Base-by-base conservation (phyloP, 495 filamentous ascomycete species). In the Saxophila tyrrhenica region DNA sequence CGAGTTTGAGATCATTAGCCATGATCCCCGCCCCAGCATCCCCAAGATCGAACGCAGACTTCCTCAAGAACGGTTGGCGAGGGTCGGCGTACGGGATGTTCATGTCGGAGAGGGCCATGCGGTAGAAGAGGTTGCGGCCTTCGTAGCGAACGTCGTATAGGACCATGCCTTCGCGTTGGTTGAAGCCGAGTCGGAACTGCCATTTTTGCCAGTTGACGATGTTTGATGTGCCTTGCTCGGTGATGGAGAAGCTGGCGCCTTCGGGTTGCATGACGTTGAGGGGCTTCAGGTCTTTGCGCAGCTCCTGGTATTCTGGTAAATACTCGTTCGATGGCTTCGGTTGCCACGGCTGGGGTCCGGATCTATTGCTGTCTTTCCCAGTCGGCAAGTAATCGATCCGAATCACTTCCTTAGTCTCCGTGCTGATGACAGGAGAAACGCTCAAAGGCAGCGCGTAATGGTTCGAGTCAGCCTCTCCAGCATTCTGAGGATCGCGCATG, bases 391-490 rank as follows among this genome's bases (percentile, higher is more conserved):
- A 64, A 72, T 83, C 66, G 63, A 80, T 71, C 60, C 85, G 62
- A 61, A 81, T 78, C 2, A 94, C 76, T 50, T 82, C 74, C 64
- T 75, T 75, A 1, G 77, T 80, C 23, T 76, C 72, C 0, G 77
- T 78, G 61, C 82, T 79, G 39, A 94, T 73, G 19, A 92, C 85
- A 0, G 88, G 87, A 3, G 83, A 89, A 59, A 92, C 84, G 32
- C 81, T 75, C 48, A 89, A 75, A 0, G 88, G 88, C 32, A 86
- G 75, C 0, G 86, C 80, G 65, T 94, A 94, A 59, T 91, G 84
- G 63, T 89, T 90, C 45, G 75, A 78, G 57, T 87, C 83, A 13
- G 67, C 63, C 62, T 84, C 79, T 7, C 64, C 56, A 2, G 75
- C 56, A 58, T 81, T 78, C 15, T 65, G 61, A 3, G 81, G 77